These are phyloP conservation scores for Hyaloperonospora arabidopsidis DNA, from an alignment of 352 stramenopile genomes.

Conservation along the genomic window DNA sequence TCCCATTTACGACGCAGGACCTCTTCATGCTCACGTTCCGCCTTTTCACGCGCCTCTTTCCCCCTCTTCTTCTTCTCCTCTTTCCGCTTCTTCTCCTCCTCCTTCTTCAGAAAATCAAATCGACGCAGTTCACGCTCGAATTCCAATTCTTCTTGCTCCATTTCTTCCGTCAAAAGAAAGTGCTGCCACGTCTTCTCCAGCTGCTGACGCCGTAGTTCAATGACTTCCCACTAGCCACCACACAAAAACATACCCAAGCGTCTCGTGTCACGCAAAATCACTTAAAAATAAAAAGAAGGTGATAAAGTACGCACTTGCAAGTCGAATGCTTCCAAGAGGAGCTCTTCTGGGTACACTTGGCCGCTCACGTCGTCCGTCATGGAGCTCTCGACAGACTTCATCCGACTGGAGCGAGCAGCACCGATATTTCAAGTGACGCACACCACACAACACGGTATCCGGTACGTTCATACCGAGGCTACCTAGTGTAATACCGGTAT, in stretches of 20 bases:
- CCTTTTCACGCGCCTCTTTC: constrained; percentile 6
- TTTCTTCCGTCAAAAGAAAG: constrained; percentile 37
- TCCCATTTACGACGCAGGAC: constrained; percentile 11
- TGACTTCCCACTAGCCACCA: constrained; percentile 46
- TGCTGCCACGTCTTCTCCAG: constrained; percentile 53
- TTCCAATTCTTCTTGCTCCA: constrained; percentile 43
- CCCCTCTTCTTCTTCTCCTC: constrained; percentile 13
- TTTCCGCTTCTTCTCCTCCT: background rate
- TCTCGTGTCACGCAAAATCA: background rate
- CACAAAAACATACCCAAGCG: background rate
- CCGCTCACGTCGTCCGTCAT: constrained; percentile 10
- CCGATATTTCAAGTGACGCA: constrained; percentile 10
- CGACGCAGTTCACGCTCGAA: constrained; percentile 27
- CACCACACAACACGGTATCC: constrained; percentile 1
- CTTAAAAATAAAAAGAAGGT: background rate
- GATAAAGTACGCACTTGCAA: constrained; percentile 36
- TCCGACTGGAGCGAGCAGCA: constrained; percentile 1
- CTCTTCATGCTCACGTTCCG: constrained; percentile 16
- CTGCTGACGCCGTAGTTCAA: constrained; percentile 48
- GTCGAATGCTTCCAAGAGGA: constrained; percentile 51
- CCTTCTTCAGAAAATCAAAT: constrained; percentile 19
- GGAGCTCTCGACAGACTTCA: constrained; percentile 22
- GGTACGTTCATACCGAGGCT: no score
- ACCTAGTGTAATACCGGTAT: no score
- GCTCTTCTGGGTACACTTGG: constrained; percentile 34